A percentile compares a stretch with the other conserved stretches of the same genome.
These are phyloP conservation scores for Paecilomyces variotii DNA, from an alignment of 2,329 filamentous ascomycete genomes.

Conservation along the genomic window DNA sequence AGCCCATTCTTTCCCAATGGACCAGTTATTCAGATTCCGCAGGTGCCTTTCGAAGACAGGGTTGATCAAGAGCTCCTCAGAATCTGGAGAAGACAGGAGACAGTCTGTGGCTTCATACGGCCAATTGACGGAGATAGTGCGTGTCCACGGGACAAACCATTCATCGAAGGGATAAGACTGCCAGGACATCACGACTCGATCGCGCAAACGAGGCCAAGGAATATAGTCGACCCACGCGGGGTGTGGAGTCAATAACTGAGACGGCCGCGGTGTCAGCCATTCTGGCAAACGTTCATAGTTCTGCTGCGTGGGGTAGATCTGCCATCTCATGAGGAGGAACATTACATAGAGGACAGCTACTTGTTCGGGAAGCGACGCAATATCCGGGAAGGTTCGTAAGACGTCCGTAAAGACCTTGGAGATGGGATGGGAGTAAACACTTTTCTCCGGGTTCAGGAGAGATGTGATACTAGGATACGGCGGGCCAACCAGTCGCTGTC, in stretches of 20 bases:
- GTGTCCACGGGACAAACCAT: conserved; percentile 77
- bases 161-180: conserved; percentile 61
- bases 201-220: conserved; percentile 70
- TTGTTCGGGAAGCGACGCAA: conserved; percentile 70
- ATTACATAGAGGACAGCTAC: conserved; percentile 76
- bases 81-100: conserved; percentile 46
- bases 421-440: conserved; percentile 61
- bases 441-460: conserved; percentile 62
- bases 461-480: conserved; percentile 72
- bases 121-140: conserved; percentile 72
- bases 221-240: conserved; percentile 77
- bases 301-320: conserved; percentile 67
- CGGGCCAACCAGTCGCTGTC: conserved; percentile 63
- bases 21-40: conserved; percentile 71
- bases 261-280: conserved; percentile 59
- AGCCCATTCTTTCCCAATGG: conserved; percentile 61
- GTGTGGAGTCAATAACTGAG: conserved; percentile 61
- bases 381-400: conserved; percentile 71
- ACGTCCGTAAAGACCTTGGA: conserved; percentile 83
- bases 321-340: conserved; percentile 82
- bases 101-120: conserved; percentile 67
- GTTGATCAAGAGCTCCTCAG: conserved; percentile 67
- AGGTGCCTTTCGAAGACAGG: conserved; percentile 80
- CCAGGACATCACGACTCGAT: conserved; percentile 51
- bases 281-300: conserved; percentile 71